Conservation (phyloP, 2,329 filamentous ascomycete species). For the Teratosphaeria destructans region DNA sequence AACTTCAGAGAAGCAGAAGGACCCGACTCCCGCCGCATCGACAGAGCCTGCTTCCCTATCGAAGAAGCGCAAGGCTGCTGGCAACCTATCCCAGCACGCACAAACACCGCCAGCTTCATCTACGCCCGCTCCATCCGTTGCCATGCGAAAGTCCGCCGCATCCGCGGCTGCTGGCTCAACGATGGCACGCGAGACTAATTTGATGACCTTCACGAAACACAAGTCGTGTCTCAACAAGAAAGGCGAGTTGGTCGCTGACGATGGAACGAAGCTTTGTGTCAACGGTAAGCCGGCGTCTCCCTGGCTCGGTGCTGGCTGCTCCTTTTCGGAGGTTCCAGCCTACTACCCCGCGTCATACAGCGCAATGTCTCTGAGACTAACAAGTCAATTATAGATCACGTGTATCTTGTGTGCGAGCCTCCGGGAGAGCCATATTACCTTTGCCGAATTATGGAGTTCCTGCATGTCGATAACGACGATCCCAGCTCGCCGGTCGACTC, state of each 20-base stretch:
- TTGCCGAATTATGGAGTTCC: constrained; percentile 95
- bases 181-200: constrained; percentile 58
- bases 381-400: constrained; percentile 50
- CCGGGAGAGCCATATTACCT: constrained; percentile 97
- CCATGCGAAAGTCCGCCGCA: constrained; percentile 19
- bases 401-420: constrained; percentile 94
- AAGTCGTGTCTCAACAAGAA: constrained; percentile 56
- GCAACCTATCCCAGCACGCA: constrained; percentile 20
- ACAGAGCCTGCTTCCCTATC: constrained; percentile 48
- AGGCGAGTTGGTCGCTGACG: constrained; percentile 75
- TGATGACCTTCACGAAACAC: constrained; percentile 75
- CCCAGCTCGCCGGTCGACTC: constrained; percentile 65
- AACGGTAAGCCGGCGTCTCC: constrained; percentile 58
- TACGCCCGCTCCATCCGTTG: constrained; percentile 13
- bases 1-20: constrained; percentile 8
- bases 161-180: constrained; percentile 29
- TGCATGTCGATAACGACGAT: constrained; percentile 66
- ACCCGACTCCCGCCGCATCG: constrained; percentile 42
- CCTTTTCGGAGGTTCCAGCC: constrained; percentile 6
- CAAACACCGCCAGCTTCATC: constrained; percentile 15
- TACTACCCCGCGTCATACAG: constrained; percentile 9
- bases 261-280: constrained; percentile 70
- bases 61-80: constrained; percentile 78
- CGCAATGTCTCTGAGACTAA: constrained; percentile 8
- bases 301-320: not conserved